Percentiles rank a stretch among this genome's conserved stretches.
phyloP scores from a whole-genome alignment of 2,329 filamentous ascomycete species.

The Apiospora koreana region DNA sequence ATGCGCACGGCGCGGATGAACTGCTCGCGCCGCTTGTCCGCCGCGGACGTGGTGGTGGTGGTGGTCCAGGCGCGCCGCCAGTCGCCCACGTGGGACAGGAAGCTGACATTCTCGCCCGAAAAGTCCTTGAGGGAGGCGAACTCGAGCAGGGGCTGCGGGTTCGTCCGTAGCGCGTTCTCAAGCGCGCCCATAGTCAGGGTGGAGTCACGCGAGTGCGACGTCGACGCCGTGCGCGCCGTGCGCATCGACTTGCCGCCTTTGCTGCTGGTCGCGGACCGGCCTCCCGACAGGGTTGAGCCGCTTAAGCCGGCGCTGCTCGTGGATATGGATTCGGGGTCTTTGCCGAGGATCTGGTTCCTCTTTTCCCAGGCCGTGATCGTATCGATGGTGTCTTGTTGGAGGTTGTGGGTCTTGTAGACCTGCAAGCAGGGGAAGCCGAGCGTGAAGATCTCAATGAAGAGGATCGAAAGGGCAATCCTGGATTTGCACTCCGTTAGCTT shows the following conservation, averaged over 20 bases:
- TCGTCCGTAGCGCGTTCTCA: conserved; percentile 47
- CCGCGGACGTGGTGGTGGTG: neutral
- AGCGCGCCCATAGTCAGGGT: conserved; percentile 39
- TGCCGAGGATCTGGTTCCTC: conserved; percentile 33
- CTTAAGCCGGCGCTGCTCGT: conserved; percentile 22
- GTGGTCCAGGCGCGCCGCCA: conserved; percentile 39
- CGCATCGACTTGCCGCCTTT: conserved; percentile 16
- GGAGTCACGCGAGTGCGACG: conserved; percentile 17
- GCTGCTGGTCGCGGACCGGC: conserved; percentile 17
- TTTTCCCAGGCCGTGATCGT: conserved; percentile 51
- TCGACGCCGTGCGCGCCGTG: conserved; percentile 12
- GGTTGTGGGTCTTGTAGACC: conserved; percentile 46
- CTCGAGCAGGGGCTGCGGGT: conserved; percentile 48
- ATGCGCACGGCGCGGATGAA: conserved; percentile 22
- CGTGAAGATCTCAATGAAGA: conserved; percentile 63
- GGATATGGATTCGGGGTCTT: conserved; percentile 35
- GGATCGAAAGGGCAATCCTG: conserved; percentile 57
- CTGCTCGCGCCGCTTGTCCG: conserved; percentile 12
- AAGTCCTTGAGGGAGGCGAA: conserved; percentile 58
- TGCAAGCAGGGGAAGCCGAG: conserved; percentile 65
- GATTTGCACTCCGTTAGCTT: conserved; percentile 29
- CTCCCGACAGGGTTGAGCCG: conserved; percentile 13
- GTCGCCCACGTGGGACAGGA: conserved; percentile 47
- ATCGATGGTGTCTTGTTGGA: conserved; percentile 49
- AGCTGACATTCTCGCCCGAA: conserved; percentile 60